Evolutionary conservation across 768 basidiomycete genomes (phyloP).

Genomic region (Termitomyces heimii): DNA sequence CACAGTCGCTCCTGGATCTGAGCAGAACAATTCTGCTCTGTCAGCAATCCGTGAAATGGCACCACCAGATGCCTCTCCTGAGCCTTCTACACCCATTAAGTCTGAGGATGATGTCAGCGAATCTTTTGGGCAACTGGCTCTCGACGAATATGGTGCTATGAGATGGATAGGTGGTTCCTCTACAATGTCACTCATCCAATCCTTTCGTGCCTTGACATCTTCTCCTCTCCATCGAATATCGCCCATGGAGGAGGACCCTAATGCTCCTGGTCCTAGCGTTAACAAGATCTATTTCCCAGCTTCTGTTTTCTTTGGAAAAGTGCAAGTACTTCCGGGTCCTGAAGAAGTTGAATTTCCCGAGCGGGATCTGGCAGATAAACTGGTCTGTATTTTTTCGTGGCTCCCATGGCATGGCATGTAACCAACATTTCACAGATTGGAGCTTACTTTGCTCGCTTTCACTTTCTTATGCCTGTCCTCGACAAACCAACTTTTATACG

Average conservation of each 20-base stretch:
- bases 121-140: slow-evolving; percentile 80
- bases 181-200: slow-evolving; percentile 88
- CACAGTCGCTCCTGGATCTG: slow-evolving; percentile 26
- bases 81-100: slow-evolving; percentile 42
- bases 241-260: slow-evolving; percentile 80
- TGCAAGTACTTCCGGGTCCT: slow-evolving; percentile 73
- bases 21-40: slow-evolving; percentile 29
- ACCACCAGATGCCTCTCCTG: slow-evolving; percentile 27
- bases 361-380: slow-evolving; percentile 79
- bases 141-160: slow-evolving; percentile 87
- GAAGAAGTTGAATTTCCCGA: slow-evolving; percentile 88
- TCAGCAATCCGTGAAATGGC: slow-evolving; percentile 29
- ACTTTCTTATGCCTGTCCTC: slow-evolving; percentile 84
- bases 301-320: slow-evolving; percentile 81
- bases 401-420: slow-evolving; percentile 10
- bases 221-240: slow-evolving; percentile 73
- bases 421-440: slow-evolving; percentile 52
- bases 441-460: slow-evolving; percentile 82
- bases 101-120: slow-evolving; percentile 76
- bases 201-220: slow-evolving; percentile 72
- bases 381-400: slow-evolving; percentile 44
- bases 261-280: slow-evolving; percentile 69
- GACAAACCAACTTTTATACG: slow-evolving; percentile 80
- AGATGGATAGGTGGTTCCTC: slow-evolving; percentile 92
- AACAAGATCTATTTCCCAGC: slow-evolving; percentile 89